Evolutionary conservation across 2,329 filamentous ascomycete genomes (phyloP).

Genomic region (Fusarium verrucosum): DNA sequence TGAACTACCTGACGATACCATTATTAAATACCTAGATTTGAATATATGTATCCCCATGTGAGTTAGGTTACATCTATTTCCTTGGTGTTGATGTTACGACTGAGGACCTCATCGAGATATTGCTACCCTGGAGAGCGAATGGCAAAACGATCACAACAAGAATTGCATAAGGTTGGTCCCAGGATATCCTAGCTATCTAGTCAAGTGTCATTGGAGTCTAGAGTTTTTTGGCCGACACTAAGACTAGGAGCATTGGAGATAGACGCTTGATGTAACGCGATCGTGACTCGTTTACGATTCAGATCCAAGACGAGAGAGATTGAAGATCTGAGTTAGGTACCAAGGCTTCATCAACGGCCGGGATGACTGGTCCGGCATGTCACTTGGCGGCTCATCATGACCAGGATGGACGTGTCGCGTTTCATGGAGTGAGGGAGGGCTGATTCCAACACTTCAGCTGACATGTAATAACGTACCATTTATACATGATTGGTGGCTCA

Average conservation of each 20-base stretch:
- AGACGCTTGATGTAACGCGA: conserved; percentile 29
- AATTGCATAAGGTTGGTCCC: background rate
- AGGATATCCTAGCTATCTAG: background rate
- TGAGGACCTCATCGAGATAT: background rate
- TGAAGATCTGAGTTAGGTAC: background rate
- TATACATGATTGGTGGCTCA: conserved; percentile 10
- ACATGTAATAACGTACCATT: conserved; percentile 4
- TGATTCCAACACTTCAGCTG: conserved; percentile 18
- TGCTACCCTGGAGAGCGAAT: conserved; percentile 2
- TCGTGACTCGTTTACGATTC: conserved; percentile 6
- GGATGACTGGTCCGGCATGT: background rate
- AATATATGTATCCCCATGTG: no score
- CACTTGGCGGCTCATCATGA: conserved; percentile 2
- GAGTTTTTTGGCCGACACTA: background rate
- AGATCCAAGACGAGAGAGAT: conserved; percentile 13
- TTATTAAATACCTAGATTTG: no score
- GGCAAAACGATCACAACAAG: background rate
- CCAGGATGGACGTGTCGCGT: conserved; percentile 25
- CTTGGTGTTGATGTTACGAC: background rate
- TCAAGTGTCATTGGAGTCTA: background rate
- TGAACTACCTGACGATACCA: no score
- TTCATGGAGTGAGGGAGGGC: conserved; percentile 3
- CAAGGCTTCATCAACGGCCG: conserved; percentile 11
- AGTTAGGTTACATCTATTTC: no score
- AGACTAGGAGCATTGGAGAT: conserved; percentile 20